phyloP scores from a whole-genome alignment of 306 rosid genomes.

The Cercis canadensis region DNA sequence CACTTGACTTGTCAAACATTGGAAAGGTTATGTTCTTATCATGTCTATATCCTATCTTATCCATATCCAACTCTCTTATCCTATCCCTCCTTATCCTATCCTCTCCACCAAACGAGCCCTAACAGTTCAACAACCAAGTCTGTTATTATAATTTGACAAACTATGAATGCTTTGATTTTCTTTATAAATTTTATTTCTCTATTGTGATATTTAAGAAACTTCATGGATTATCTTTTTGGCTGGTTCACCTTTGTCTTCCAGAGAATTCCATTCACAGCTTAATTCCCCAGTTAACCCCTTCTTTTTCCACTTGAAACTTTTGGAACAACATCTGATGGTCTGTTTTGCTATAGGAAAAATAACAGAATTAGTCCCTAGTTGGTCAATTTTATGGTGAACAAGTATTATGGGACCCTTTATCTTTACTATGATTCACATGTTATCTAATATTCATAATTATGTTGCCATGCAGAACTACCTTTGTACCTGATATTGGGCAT shows the following conservation, averaged over 20 bases:
- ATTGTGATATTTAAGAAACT: not conserved
- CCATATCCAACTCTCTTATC: too few relatives aligned
- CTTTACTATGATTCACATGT: slow-evolving; percentile 10
- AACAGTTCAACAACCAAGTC: not conserved
- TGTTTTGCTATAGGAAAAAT: slow-evolving; percentile 6
- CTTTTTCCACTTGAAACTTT: not conserved
- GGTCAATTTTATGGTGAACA: not conserved
- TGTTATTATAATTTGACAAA: not conserved
- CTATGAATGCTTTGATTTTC: not conserved
- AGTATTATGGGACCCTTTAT: not conserved
- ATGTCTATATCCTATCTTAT: too few relatives aligned
- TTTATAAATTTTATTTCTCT: not conserved
- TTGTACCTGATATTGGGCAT: slow-evolving; percentile 95
- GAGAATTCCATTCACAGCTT: not conserved
- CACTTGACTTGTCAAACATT: too few relatives aligned
- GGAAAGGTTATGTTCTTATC: too few relatives aligned
- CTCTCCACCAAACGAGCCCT: too few relatives aligned
- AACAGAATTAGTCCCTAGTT: not conserved
- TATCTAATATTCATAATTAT: slow-evolving; percentile 39
- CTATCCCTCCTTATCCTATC: too few relatives aligned
- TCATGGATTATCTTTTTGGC: not conserved
- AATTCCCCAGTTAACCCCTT: slow-evolving; percentile 3
- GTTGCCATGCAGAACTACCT: slow-evolving; percentile 83
- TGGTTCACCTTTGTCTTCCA: slow-evolving; percentile 2
- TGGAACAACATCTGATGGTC: slow-evolving; percentile 1